Base-by-base conservation (phyloP, 768 basidiomycete genomes). In the Suillus americanus region DNA sequence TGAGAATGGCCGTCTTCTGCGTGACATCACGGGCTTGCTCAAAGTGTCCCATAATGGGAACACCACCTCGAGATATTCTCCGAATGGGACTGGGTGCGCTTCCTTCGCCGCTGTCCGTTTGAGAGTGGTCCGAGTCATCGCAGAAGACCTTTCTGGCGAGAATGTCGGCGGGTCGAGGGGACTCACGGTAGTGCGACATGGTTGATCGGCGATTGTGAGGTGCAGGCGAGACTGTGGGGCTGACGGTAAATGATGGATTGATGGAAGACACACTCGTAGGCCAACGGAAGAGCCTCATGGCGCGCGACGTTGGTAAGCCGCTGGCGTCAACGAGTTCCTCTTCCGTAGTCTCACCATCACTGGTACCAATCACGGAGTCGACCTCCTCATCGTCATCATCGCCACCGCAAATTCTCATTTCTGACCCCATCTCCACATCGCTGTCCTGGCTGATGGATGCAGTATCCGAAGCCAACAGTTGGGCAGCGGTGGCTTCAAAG, bases 251-350 rank as follows among this genome's bases (percentile, higher is more conserved):
- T 71, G 89, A 76, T 59, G 91, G 91, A 65, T 92, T 84, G 76
- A 92, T 89, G 13, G 86, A 84, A 33, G 85, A 85, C 48, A 89
- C 82, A 20, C 75, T 74, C 23, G 81, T 82, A 9, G 91, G 92
- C 67, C 87, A 83, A 69, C 80, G 85, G 79, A 92, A 90, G 53
- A 90, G 79, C 65, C 81, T 79, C 86, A 92, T 89, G 28, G 90
- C 89, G 62, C 86, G 86, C n/a, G 86, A 85, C 63, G 91, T 93
- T 33, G 88, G 89, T 7, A 91, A 79, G 62, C 89, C 86, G 65
- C 87, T 84, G 10, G 86, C 83, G 62, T 89, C 90, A n/a, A 93
- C 87, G 60, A 93, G 86, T 66, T 94, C 91, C 66, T 92, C 90
- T 71, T 93, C 92, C 2, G 92, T 93, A 4, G 91, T 91, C 67